These are phyloP conservation scores for Cryptococcus hybrid DNA, from an alignment of 1,284 basidiomycete genomes.

Conservation along the genomic window DNA sequence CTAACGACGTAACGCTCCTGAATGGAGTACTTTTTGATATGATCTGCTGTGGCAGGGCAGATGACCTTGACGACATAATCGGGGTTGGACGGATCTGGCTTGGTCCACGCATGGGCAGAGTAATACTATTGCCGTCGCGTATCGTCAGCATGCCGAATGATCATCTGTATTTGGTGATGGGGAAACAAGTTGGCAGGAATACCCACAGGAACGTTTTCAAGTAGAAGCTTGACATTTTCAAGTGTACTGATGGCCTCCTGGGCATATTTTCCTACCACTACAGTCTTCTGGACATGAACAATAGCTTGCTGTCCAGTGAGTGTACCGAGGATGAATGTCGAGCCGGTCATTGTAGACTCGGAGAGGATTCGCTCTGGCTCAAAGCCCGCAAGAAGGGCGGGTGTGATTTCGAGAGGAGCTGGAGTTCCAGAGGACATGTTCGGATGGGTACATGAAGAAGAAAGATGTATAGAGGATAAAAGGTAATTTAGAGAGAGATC, in stretches of 20 bases:
- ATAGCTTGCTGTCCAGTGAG: slow-evolving; percentile 53
- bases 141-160: no score
- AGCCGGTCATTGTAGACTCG: slow-evolving; percentile 42
- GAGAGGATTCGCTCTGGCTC: slow-evolving; percentile 7
- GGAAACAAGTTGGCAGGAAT: slow-evolving; percentile 37
- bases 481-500: no score
- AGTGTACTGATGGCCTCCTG: slow-evolving; percentile 23
- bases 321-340: slow-evolving; percentile 54
- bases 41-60: slow-evolving; percentile 75
- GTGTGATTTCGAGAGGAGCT: not conserved
- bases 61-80: slow-evolving; percentile 62
- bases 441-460: no score
- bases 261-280: slow-evolving; percentile 50
- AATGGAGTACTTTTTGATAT: slow-evolving; percentile 80
- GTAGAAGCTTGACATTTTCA: slow-evolving; percentile 21
- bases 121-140: slow-evolving; percentile 37
- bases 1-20: slow-evolving; percentile 70
- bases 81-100: slow-evolving; percentile 14
- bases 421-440: no score
- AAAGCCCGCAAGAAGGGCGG: slow-evolving; percentile 3
- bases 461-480: no score
- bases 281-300: slow-evolving; percentile 61
- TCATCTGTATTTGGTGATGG: not conserved
- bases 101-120: slow-evolving; percentile 40
- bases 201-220: slow-evolving; percentile 41